Conservation (phyloP, 352 stramenopile species). For the Phytophthora syringae region DNA sequence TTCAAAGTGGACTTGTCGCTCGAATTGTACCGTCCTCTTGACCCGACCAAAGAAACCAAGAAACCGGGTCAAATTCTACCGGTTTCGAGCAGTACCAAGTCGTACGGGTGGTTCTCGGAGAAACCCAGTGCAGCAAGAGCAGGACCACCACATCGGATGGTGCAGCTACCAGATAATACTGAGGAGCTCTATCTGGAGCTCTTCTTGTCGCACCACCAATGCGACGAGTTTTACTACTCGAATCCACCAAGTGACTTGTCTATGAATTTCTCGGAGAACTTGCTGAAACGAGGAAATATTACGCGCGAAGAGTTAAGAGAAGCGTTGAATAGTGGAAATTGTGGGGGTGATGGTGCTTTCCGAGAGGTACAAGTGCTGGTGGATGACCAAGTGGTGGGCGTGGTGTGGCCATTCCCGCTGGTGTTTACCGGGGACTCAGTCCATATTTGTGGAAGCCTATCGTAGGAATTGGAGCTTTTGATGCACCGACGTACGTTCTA, state of each 20-base stretch:
- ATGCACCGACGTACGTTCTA: conserved; percentile 77
- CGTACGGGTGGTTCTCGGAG: conserved; percentile 74
- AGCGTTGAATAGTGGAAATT: conserved; percentile 1
- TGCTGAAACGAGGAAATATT: conserved; percentile 35
- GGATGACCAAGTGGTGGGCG: conserved; percentile 62
- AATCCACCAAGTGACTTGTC: conserved; percentile 51
- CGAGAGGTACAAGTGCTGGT: conserved; percentile 76
- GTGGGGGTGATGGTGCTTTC: conserved; percentile 51
- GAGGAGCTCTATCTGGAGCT: conserved; percentile 75
- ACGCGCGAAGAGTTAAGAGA: conserved; percentile 11
- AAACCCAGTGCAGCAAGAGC: conserved; percentile 41
- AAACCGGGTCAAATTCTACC: conserved; percentile 51
- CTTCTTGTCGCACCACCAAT: conserved; percentile 77
- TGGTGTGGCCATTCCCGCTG: conserved; percentile 77
- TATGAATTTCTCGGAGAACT: conserved; percentile 21
- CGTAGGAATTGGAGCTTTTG: conserved; percentile 71
- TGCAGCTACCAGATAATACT: conserved; percentile 63
- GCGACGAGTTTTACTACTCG: conserved; percentile 80
- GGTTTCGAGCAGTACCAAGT: conserved; percentile 49
- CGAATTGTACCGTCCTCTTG: conserved; percentile 60
- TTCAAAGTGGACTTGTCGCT: conserved; percentile 63
- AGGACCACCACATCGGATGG: conserved; percentile 46
- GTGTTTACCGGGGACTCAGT: conserved; percentile 83
- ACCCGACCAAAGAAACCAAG: conserved; percentile 22
- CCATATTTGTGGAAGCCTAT: conserved; percentile 83